phyloP scores from a whole-genome alignment of 371 early-diverging fungal genomes.

The Catenaria anguillulae region DNA sequence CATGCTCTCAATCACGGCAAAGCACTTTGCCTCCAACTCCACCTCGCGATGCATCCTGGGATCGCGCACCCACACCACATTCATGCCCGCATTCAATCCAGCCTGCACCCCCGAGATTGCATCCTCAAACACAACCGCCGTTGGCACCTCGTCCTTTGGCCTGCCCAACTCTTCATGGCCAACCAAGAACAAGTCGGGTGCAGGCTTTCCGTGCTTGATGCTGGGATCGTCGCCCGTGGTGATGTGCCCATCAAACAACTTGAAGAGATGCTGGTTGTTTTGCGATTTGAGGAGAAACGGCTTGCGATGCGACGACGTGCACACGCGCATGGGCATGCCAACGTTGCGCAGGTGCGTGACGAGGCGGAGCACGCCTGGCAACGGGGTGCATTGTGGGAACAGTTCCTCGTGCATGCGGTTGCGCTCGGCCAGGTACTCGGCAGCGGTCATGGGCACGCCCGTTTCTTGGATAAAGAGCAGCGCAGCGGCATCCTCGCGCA shows the following conservation, averaged over 20 bases:
- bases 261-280: conserved; percentile 23
- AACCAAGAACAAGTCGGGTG: conserved; percentile 30
- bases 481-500: conserved; percentile 11
- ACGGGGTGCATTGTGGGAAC: conserved; percentile 13
- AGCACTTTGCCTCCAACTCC: conserved; percentile 12
- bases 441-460: conserved; percentile 19
- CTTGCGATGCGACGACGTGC: conserved; percentile 21
- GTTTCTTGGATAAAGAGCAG: conserved; percentile 14
- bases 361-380: conserved; percentile 23
- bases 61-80: conserved; percentile 30
- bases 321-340: conserved; percentile 10
- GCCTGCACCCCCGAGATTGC: conserved; percentile 24
- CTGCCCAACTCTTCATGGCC: conserved; percentile 14
- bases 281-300: conserved; percentile 21
- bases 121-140: conserved; percentile 33
- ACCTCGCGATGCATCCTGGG: conserved; percentile 12
- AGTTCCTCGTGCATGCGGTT: conserved; percentile 11
- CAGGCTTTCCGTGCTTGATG: conserved; percentile 26
- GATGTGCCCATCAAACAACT: conserved; percentile 22
- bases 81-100: conserved; percentile 26
- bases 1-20: conserved; percentile 7
- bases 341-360: conserved; percentile 1
- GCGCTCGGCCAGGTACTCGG: conserved; percentile 24
- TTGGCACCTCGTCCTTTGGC: neutral
- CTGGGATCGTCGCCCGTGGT: conserved; percentile 23